A percentile compares a stretch with the other conserved stretches of the same genome.
These are phyloP conservation scores for Gossypium ekmanianum DNA, from an alignment of 345 rosid species.

Conservation along the genomic window DNA sequence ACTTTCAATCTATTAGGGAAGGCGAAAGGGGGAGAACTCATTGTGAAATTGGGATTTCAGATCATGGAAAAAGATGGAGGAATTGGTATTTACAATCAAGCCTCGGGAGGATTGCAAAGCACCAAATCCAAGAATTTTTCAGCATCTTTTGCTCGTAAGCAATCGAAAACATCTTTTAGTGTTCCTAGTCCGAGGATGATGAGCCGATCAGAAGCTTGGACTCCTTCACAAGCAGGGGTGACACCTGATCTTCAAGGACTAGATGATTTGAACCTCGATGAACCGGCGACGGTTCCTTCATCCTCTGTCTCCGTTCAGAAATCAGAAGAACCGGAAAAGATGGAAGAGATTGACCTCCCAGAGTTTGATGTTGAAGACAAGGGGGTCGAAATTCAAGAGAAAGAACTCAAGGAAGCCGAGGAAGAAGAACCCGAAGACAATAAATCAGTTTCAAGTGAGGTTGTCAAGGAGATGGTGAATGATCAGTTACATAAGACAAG, in stretches of 20 bases:
- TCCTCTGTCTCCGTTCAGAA: slow-evolving; percentile 24
- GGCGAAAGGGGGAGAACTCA: slow-evolving; percentile 89
- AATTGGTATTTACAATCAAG: slow-evolving; percentile 68
- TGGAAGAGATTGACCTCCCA: slow-evolving; percentile 59
- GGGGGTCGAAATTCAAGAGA: slow-evolving; percentile 78
- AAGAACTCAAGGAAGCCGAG: slow-evolving; percentile 27
- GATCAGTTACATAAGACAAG: slow-evolving; percentile 61
- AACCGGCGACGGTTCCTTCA: slow-evolving; percentile 45
- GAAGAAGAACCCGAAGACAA: slow-evolving; percentile 32
- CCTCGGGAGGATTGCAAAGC: slow-evolving; percentile 44
- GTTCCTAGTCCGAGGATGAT: slow-evolving; percentile 79
- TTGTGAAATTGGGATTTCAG: slow-evolving; percentile 78
- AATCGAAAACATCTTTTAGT: slow-evolving; percentile 81
- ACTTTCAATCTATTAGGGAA: slow-evolving; percentile 70
- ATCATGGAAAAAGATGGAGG: slow-evolving; percentile 96
- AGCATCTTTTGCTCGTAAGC: slow-evolving; percentile 62
- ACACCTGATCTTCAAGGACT: slow-evolving; percentile 61
- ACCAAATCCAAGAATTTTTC: slow-evolving; percentile 37
- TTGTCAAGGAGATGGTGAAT: slow-evolving; percentile 62
- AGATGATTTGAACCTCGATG: slow-evolving; percentile 87
- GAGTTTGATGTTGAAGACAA: slow-evolving; percentile 87
- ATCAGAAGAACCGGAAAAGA: slow-evolving; percentile 44
- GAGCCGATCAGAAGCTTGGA: slow-evolving; percentile 66
- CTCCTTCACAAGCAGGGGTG: slow-evolving; percentile 40
- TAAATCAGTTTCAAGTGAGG: slow-evolving; percentile 50